Percentiles rank a stretch among this genome's conserved stretches.
Evolutionary conservation across 1,284 basidiomycete species (phyloP).

Genomic region (Rugosomyces carneus): DNA sequence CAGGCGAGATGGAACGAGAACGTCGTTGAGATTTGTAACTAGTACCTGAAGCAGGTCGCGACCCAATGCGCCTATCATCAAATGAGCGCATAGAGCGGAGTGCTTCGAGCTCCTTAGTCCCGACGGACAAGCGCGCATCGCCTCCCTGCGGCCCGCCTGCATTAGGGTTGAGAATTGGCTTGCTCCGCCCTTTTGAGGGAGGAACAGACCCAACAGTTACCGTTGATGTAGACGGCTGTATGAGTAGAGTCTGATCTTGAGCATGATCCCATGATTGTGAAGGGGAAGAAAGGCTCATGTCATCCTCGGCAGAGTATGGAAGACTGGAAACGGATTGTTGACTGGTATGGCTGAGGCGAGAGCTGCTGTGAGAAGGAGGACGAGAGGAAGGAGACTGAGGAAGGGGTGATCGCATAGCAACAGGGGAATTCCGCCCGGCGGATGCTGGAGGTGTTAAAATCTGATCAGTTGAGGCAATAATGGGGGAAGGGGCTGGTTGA

Average conservation of each 20-base stretch:
- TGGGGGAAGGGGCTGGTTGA: conserved; percentile 25
- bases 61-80: conserved; percentile 18
- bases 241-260: conserved; percentile 32
- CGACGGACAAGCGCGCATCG: conserved; percentile 18
- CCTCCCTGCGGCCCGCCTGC: conserved; percentile 17
- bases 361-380: conserved; percentile 24
- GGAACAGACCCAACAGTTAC: conserved; percentile 19
- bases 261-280: conserved; percentile 22
- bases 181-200: conserved; percentile 15
- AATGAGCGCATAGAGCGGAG: conserved; percentile 19
- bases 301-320: conserved; percentile 16
- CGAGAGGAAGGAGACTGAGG: conserved; percentile 18
- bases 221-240: conserved; percentile 23
- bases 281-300: conserved; percentile 16
- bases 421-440: conserved; percentile 23
- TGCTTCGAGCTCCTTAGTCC: conserved; percentile 20
- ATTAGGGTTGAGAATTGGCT: conserved; percentile 12
- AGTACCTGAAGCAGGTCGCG: conserved; percentile 12
- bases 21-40: conserved; percentile 19
- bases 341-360: conserved; percentile 18
- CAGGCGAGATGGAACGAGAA: conserved; percentile 50
- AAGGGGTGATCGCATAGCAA: conserved; percentile 25
- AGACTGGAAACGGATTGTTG: conserved; percentile 19
- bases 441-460: conserved; percentile 15
- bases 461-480: conserved; percentile 10